Conservation (phyloP, 2,329 filamentous ascomycete genomes). For the Phaeosphaeriaceae sp. region DNA sequence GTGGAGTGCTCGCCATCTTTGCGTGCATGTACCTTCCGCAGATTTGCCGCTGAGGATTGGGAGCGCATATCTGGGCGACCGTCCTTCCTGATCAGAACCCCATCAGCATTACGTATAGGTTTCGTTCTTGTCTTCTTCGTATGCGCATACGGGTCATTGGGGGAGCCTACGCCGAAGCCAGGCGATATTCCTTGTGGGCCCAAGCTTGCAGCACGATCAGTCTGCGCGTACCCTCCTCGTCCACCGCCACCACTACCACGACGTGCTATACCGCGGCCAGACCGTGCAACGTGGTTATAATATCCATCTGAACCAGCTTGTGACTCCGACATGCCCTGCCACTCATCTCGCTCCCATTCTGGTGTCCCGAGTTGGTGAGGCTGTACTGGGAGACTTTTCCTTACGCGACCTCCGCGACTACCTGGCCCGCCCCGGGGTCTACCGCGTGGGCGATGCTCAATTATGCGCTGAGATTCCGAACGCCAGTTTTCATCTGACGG, state of each 20-base stretch:
- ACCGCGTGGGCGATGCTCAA: conserved; percentile 39
- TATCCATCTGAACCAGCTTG: conserved; percentile 47
- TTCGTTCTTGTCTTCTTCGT: conserved; percentile 59
- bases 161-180: conserved; percentile 28
- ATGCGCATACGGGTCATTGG: conserved; percentile 46
- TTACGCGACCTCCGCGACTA: conserved; percentile 45
- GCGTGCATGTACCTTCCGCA: conserved; percentile 58
- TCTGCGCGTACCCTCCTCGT: conserved; percentile 33
- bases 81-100: conserved; percentile 59
- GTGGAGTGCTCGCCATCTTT: conserved; percentile 48
- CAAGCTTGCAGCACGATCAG: conserved; percentile 34
- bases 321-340: conserved; percentile 41
- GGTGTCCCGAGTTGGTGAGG: conserved; percentile 40
- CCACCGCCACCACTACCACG: conserved; percentile 44
- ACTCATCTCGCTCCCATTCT: conserved; percentile 52
- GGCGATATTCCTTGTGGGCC: conserved; percentile 36
- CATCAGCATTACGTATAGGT: conserved; percentile 57
- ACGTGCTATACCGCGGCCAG: conserved; percentile 37
- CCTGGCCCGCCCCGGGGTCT: conserved; percentile 51
- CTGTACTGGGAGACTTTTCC: conserved; percentile 46
- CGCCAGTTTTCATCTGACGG: conserved; percentile 43
- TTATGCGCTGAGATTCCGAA: conserved; percentile 37
- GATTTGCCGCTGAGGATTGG: conserved; percentile 59
- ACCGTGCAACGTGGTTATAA: conserved; percentile 36
- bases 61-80: conserved; percentile 59